These are phyloP conservation scores for Picochlorum sp. DNA, from an alignment of 139 green algal genomes.

Conservation along the genomic window DNA sequence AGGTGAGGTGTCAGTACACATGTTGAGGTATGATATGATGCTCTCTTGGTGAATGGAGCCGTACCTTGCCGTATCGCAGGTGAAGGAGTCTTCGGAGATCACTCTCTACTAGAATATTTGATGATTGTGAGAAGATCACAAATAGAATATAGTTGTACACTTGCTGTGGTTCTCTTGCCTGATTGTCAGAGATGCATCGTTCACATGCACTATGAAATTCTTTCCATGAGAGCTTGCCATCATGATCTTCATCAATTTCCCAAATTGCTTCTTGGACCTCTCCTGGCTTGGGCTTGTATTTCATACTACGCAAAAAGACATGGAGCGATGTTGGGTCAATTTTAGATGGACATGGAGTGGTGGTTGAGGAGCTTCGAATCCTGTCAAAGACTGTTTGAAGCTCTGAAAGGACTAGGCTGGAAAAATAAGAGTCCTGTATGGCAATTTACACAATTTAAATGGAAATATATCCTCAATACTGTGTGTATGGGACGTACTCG, in stretches of 20 bases:
- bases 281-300: slow-evolving; percentile 62
- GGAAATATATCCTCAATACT: no score
- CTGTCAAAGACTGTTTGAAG: no score
- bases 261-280: slow-evolving; percentile 95
- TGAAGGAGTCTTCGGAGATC: slow-evolving; percentile 82
- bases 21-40: not conserved
- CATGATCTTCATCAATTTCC: slow-evolving; percentile 96
- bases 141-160: slow-evolving; percentile 94
- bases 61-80: slow-evolving; percentile 57
- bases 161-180: slow-evolving; percentile 76
- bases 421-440: no score
- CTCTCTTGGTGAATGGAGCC: not conserved
- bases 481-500: no score
- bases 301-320: slow-evolving; percentile 54
- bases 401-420: no score
- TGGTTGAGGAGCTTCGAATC: no score
- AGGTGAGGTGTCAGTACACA: not conserved
- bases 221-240: slow-evolving; percentile 5
- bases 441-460: no score
- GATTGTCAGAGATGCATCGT: slow-evolving; percentile 1
- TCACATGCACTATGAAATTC: slow-evolving; percentile 1
- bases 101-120: not conserved
- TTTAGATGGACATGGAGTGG: no score
- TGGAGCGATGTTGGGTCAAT: slow-evolving; percentile 46
- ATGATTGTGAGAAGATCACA: slow-evolving; percentile 71